Conservation (phyloP, 805 yeast species). For the Suhomyces sp. region DNA sequence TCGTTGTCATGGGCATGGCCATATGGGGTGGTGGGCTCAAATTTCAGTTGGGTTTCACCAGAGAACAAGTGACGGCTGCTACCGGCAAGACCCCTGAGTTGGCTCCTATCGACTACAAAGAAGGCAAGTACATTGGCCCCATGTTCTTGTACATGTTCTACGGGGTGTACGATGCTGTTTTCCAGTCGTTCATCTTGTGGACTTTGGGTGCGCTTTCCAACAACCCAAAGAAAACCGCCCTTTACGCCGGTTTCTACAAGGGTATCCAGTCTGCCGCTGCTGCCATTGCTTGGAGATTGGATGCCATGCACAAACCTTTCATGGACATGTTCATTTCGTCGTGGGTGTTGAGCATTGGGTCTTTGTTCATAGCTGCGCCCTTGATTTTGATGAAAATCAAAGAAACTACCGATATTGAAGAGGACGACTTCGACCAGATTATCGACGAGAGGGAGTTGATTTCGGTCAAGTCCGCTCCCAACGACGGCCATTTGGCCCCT, state of each 20-base stretch:
- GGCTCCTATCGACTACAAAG: conserved; percentile 44
- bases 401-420: conserved; percentile 40
- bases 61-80: conserved; percentile 27
- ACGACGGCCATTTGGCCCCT: neutral
- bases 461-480: conserved; percentile 18
- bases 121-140: conserved; percentile 51
- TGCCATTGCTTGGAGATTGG: conserved; percentile 58
- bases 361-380: conserved; percentile 49
- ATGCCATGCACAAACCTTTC: conserved; percentile 38
- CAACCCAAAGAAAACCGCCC: conserved; percentile 51
- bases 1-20: conserved; percentile 40
- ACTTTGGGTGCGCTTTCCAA: conserved; percentile 57
- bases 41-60: conserved; percentile 42
- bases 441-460: conserved; percentile 19
- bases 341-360: conserved; percentile 46
- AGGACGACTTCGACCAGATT: conserved; percentile 21
- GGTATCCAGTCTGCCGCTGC: conserved; percentile 64
- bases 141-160: conserved; percentile 61
- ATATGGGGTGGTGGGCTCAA: conserved; percentile 61
- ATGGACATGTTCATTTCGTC: conserved; percentile 44
- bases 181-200: conserved; percentile 59
- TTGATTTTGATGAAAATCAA: conserved; percentile 41
- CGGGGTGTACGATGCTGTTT: conserved; percentile 58
- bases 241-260: conserved; percentile 62
- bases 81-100: conserved; percentile 9